A percentile compares a stretch with the other conserved stretches of the same genome.
These are phyloP conservation scores for Beauveria varroae DNA, from an alignment of 2,329 filamentous ascomycete species.

Conservation along the genomic window DNA sequence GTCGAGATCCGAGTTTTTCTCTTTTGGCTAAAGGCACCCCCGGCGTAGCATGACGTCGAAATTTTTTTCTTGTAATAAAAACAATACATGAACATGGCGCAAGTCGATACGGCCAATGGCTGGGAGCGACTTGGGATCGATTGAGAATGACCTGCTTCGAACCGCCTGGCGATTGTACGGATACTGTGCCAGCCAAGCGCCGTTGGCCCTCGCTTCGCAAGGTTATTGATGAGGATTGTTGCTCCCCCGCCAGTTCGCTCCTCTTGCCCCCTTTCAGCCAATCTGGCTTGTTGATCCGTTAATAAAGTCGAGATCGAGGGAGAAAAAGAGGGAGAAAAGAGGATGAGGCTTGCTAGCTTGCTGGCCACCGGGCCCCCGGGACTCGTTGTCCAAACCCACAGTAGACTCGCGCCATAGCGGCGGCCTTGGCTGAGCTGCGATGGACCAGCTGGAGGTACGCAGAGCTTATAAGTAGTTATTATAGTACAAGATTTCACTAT, in stretches of 20 bases:
- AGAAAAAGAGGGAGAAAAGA: background rate
- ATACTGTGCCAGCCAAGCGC: background rate
- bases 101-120: background rate
- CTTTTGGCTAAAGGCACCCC: background rate
- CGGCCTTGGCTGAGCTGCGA: background rate
- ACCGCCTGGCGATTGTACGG: no score
- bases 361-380: background rate
- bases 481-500: no score
- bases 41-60: background rate
- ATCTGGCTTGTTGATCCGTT: background rate
- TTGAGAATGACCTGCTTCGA: background rate
- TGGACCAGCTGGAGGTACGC: no score
- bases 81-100: background rate
- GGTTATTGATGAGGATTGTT: background rate
- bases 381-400: background rate
- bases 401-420: background rate
- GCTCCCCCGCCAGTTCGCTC: conserved; percentile 1
- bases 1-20: conserved; percentile 6
- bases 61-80: background rate
- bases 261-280: background rate
- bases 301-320: conserved; percentile 1
- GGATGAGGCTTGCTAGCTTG: background rate
- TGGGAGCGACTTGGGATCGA: background rate
- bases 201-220: background rate
- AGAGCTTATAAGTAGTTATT: no score